Percentiles rank a stretch among this genome's conserved stretches.
These are phyloP conservation scores for Ceratobasidium sp. DNA, from an alignment of 1,284 basidiomycete genomes.

Conservation along the genomic window DNA sequence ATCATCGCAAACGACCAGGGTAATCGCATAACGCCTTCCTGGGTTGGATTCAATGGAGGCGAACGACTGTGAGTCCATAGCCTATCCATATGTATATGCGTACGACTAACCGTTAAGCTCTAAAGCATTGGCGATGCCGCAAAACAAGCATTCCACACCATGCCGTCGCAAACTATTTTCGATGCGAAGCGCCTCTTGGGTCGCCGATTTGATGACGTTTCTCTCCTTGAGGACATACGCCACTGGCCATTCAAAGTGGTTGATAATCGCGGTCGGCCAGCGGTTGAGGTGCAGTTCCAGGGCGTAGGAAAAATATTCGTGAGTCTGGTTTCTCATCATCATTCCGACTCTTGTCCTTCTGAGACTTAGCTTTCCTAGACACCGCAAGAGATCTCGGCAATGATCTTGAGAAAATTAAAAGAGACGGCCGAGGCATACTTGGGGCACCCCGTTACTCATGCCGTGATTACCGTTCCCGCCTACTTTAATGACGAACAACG, in stretches of 20 bases:
- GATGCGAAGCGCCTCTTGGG: not conserved
- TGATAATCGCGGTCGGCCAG: constrained; percentile 67
- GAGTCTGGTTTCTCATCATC: no score
- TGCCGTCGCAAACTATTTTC: constrained; percentile 3
- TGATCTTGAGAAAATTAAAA: not conserved
- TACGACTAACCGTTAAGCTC: not conserved
- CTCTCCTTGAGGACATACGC: not conserved
- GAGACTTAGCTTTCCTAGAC: no score
- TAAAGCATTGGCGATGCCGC: constrained; percentile 1
- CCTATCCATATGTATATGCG: not conserved
- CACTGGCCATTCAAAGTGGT: constrained; percentile 68
- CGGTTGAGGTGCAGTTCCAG: constrained; percentile 69
- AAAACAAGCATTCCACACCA: not conserved
- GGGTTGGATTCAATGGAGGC: not conserved
- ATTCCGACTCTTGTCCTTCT: no score
- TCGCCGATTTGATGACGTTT: not conserved
- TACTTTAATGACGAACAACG: constrained; percentile 73
- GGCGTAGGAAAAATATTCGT: constrained; percentile 65
- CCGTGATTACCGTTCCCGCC: constrained; percentile 65
- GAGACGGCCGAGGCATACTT: not conserved
- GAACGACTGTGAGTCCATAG: constrained; percentile 2
- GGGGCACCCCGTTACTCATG: constrained; percentile 59
- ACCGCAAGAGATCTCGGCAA: not conserved
- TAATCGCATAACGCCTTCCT: not conserved
- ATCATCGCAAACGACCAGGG: not conserved